phyloP scores from a whole-genome alignment of 2,329 filamentous ascomycete species.

The Neofusicoccum sp. region DNA sequence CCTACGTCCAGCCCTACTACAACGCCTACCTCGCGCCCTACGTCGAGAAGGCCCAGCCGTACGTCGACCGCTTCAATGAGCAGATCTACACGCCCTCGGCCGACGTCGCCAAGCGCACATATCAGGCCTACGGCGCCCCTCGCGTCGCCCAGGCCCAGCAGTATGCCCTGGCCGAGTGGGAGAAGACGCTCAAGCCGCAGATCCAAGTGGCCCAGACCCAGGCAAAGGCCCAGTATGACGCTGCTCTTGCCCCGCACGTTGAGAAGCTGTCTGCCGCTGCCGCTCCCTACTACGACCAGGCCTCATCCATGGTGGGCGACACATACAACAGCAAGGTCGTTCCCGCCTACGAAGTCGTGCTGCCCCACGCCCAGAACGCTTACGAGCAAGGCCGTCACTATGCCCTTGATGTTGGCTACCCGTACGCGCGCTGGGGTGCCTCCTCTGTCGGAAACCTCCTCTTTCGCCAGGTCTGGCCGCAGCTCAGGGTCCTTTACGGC shows the following conservation, averaged over 20 bases:
- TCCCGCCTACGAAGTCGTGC: constrained; percentile 70
- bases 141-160: constrained; percentile 65
- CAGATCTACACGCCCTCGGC: constrained; percentile 67
- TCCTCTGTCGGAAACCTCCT: constrained; percentile 69
- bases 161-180: constrained; percentile 72
- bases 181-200: constrained; percentile 73
- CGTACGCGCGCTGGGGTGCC: constrained; percentile 69
- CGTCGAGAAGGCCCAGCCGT: constrained; percentile 72
- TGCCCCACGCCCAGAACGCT: constrained; percentile 69
- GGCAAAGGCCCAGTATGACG: constrained; percentile 65
- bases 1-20: constrained; percentile 83
- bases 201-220: constrained; percentile 63
- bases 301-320: constrained; percentile 61
- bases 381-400: constrained; percentile 68
- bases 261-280: constrained; percentile 57
- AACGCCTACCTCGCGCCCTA: constrained; percentile 80
- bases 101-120: constrained; percentile 59
- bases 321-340: constrained; percentile 71
- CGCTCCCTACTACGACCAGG: constrained; percentile 70
- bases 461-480: constrained; percentile 76
- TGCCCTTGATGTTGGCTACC: constrained; percentile 67
- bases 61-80: constrained; percentile 58
- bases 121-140: constrained; percentile 71
- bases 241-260: constrained; percentile 71
- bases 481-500: constrained; percentile 74